phyloP scores from a whole-genome alignment of 768 basidiomycete genomes.

The Butyriboletus loyo region DNA sequence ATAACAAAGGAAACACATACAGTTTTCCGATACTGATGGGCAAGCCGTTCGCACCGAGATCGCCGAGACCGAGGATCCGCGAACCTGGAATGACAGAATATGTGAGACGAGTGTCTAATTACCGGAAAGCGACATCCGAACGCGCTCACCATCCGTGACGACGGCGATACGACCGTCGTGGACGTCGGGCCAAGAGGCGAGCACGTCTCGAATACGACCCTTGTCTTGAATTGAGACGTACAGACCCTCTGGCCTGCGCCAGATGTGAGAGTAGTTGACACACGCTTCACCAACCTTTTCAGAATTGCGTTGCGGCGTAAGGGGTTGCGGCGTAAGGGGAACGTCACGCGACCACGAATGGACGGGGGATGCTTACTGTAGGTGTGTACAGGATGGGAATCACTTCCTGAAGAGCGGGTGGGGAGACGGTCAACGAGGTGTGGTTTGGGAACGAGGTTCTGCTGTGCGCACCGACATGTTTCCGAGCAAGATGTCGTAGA shows the following conservation, averaged over 20 bases:
- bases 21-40: slow-evolving; percentile 73
- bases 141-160: slow-evolving; percentile 62
- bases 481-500: slow-evolving; percentile 59
- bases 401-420: slow-evolving; percentile 38
- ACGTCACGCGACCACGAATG: slow-evolving; percentile 6
- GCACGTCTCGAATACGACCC: slow-evolving; percentile 56
- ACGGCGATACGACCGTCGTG: slow-evolving; percentile 60
- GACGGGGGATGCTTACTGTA: slow-evolving; percentile 41
- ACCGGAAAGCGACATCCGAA: background rate
- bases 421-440: background rate
- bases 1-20: slow-evolving; percentile 32
- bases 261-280: slow-evolving; percentile 66
- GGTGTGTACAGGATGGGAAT: slow-evolving; percentile 75
- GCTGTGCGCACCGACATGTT: slow-evolving; percentile 51
- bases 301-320: background rate
- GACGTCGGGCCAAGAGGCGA: slow-evolving; percentile 49
- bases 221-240: slow-evolving; percentile 66
- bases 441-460: background rate
- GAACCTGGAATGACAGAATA: slow-evolving; percentile 37
- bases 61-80: slow-evolving; percentile 68
- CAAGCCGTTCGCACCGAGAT: slow-evolving; percentile 40
- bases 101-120: background rate
- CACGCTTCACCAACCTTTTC: slow-evolving; percentile 67
- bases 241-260: slow-evolving; percentile 58
- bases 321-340: slow-evolving; percentile 17